Conservation (phyloP, 108 stramenopile species). For the Thalassiosira profunda region DNA sequence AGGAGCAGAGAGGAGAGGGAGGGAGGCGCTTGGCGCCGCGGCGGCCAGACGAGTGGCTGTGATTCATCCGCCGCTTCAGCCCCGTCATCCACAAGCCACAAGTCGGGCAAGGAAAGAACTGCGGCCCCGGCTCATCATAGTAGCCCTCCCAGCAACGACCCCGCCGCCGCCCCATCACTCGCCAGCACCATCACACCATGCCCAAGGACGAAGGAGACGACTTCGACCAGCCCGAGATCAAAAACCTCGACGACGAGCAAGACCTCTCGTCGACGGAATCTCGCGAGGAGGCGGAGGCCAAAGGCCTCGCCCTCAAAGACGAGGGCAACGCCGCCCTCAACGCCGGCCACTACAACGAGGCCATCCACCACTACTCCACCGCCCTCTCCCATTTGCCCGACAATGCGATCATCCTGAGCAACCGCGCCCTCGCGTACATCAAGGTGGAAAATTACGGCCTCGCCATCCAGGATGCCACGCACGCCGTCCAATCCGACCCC, state of each 20-base stretch:
- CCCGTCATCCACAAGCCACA: too few relatives aligned
- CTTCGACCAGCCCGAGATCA: constrained; percentile 28
- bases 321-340: constrained; percentile 75
- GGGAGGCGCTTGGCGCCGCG: too few relatives aligned
- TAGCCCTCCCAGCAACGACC: too few relatives aligned
- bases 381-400: constrained; percentile 74
- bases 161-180: background rate
- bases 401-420: constrained; percentile 90
- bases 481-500: constrained; percentile 90
- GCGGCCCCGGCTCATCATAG: too few relatives aligned
- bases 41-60: too few relatives aligned
- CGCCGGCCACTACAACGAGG: constrained; percentile 73
- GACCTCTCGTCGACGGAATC: constrained; percentile 35
- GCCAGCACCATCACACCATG: constrained; percentile 5
- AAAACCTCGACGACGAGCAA: constrained; percentile 41
- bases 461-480: constrained; percentile 94
- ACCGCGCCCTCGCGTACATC: constrained; percentile 95
- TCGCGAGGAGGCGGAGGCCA: constrained; percentile 24
- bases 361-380: constrained; percentile 78
- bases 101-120: too few relatives aligned
- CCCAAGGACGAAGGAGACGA: constrained; percentile 9
- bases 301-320: constrained; percentile 73
- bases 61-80: too few relatives aligned
- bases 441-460: constrained; percentile 97
- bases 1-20: too few relatives aligned